Evolutionary conservation across 106 monocot species (phyloP), one percentile per base, ranked within the genome.

Genomic region (Vanilla planifolia): DNA sequence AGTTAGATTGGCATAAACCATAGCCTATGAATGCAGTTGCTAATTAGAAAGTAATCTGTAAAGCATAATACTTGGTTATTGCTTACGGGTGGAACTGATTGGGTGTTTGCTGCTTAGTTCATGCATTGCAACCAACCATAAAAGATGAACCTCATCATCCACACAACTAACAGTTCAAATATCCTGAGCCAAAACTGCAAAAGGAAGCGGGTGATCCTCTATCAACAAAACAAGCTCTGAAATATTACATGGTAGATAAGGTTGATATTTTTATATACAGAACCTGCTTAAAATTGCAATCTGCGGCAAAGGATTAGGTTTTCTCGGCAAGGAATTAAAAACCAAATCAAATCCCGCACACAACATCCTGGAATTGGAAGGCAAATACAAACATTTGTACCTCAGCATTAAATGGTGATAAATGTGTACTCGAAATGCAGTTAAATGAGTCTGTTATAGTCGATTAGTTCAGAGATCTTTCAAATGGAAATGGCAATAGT

Each of bases 201-300:
- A 9, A 36, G n/a, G 14, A 34, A 5, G 35, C 37, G 10, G 10
- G 10, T n/a, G 35, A 33, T 57, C 35, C n/a, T 11, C 34, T 33
- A 34, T 57, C 35, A 57, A 2, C 34, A 33, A 55, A 30, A 16
- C 0, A 28, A 32, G 30, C 23, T 30, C 4, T 6, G 32, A 55
- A 32, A n/a, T n/a, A n/a, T n/a, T n/a, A n/a, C 13, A 16, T 55
- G 17, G 5, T 24, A 2, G 28, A 53, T 53, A 30, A 52, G 32
- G 28, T 53, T 30, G 14, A 16, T 8, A 53, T 11, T 5, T 53
- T 29, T 29, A 29, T 6, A 35, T 57, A n/a, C 57, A 6, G 35
- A 34, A 36, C 35, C 57, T 57, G 57, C 57, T 34, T 35, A 28
- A 35, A 33, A 57, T 57, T 57, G 3, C 35, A 57, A 57, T 35